phyloP scores from a whole-genome alignment of 768 basidiomycete genomes.

The Tylopilus subfusipes region DNA sequence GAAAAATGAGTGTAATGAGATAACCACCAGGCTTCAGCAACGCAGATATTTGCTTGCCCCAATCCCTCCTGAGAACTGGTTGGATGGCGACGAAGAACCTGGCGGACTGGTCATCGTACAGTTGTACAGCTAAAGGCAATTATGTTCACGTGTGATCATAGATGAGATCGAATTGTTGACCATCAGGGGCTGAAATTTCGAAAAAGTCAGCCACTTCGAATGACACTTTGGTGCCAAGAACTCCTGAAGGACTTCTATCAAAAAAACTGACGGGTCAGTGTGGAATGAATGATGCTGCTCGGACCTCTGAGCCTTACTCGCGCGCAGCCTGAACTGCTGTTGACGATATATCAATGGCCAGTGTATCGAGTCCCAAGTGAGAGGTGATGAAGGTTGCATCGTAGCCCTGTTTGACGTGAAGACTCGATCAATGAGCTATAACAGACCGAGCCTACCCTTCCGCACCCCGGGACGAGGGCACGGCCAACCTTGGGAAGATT shows the following conservation, averaged over 20 bases:
- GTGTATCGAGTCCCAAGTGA: slow-evolving; percentile 15
- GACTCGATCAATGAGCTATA: background rate
- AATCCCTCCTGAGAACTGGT: slow-evolving; percentile 46
- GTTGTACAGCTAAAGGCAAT: background rate
- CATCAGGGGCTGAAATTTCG: slow-evolving; percentile 11
- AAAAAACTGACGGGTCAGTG: slow-evolving; percentile 7
- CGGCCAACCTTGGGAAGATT: slow-evolving; percentile 41
- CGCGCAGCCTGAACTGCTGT: slow-evolving; percentile 16
- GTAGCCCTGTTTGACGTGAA: slow-evolving; percentile 14
- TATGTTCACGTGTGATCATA: slow-evolving; percentile 14
- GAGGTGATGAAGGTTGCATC: slow-evolving; percentile 17
- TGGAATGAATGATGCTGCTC: background rate
- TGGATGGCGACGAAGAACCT: slow-evolving; percentile 67
- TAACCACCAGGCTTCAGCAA: slow-evolving; percentile 61
- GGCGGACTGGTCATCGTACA: background rate
- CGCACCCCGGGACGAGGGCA: slow-evolving; percentile 59
- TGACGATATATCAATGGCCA: slow-evolving; percentile 19
- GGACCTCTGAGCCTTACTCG: slow-evolving; percentile 12
- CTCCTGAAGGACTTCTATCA: background rate
- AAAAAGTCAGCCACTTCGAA: slow-evolving; percentile 23
- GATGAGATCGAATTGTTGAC: slow-evolving; percentile 16
- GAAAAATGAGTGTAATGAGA: slow-evolving; percentile 58
- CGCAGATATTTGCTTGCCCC: slow-evolving; percentile 55
- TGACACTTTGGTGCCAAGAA: slow-evolving; percentile 3
- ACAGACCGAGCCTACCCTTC: slow-evolving; percentile 31